Base-by-base conservation (phyloP, 257 asterid species). In the Solanum rostratum region DNA sequence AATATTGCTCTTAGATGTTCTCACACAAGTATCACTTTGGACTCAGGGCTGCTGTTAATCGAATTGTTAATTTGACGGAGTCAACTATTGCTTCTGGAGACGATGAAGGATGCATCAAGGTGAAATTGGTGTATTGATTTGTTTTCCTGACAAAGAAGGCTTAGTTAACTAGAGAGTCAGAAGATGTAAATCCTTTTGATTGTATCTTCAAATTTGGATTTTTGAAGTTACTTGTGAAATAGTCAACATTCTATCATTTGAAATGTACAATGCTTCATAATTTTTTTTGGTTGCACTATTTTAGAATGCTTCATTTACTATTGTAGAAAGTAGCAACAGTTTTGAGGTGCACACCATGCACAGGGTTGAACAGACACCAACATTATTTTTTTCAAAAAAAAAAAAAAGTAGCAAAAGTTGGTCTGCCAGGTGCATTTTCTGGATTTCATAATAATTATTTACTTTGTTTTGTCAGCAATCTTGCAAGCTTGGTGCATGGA, bases 21-120 rank as follows among this genome's bases (percentile, higher is more conserved):
- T 78, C 63, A 78, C 49, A 66, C 54, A 57, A 79, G 27, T 15
- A 14, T 33, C 52, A 46, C 83, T 68, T 71, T 29, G 84, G 63
- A 20, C 90, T 88, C 90, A 96, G 99, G 89, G 97, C 91, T 85
- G 95, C 97, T 85, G 93, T 96, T 52, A 92, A 91, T 91, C 94
- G 98, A 79, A 92, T 95, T 81, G 91, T 96, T 86, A 94, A 88
- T 90, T 87, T 94, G 89, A 93, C 97, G 3, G 97, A 93, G 66
- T 91, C 97, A 5, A 96, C 96, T 50, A 78, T 96, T 87, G 99
- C 98, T 37, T 96, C 99, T 16, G 99, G 98, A 66, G 99, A 94
- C 70, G 98, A 96, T 85, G 93, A 90, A 22, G 98, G 99, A 52
- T 94, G 96, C 82, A 87, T 96, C 41, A 96, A 96, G 99, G 99